Evolutionary conservation across 352 stramenopile species (phyloP).

Genomic region (Chrysophaeum taylorii): DNA sequence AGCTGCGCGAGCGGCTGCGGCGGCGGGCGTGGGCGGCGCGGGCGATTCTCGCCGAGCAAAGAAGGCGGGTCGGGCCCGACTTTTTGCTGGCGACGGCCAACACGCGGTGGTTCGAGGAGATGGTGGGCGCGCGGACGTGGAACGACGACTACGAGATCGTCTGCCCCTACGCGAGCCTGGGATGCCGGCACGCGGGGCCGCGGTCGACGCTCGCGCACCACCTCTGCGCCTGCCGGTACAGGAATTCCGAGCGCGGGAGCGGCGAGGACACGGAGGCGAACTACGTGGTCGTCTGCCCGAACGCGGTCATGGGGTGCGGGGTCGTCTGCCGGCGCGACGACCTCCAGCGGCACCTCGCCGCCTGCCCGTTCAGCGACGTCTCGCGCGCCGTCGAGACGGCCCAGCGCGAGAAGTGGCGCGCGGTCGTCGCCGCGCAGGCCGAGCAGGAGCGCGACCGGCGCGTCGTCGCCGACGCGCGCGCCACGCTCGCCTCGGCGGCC

Average conservation of each 20-base stretch:
- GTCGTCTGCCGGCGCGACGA: constrained; percentile 16
- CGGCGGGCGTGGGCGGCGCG: constrained; percentile 21
- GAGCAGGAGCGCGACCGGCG: constrained; percentile 19
- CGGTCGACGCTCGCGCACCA: constrained; percentile 17
- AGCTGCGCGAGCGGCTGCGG: constrained; percentile 16
- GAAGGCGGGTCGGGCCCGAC: constrained; percentile 7
- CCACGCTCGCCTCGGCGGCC: not conserved
- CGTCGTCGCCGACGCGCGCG: constrained; percentile 7
- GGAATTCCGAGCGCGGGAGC: too few relatives aligned
- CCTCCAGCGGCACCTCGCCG: constrained; percentile 9
- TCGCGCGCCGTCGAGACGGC: constrained; percentile 9
- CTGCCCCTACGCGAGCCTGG: constrained; percentile 24
- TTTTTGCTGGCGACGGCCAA: constrained; percentile 15
- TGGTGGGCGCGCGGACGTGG: not conserved
- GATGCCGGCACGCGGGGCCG: constrained; percentile 16
- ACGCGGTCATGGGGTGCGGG: constrained; percentile 23
- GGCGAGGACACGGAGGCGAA: not conserved
- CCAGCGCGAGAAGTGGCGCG: constrained; percentile 8
- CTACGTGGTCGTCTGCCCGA: constrained; percentile 24
- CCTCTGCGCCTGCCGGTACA: constrained; percentile 11
- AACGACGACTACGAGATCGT: constrained; percentile 25
- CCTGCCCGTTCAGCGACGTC: constrained; percentile 14
- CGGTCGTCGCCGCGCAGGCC: constrained; percentile 10
- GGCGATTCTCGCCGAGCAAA: constrained; percentile 16
- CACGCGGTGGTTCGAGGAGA: constrained; percentile 12